Evolutionary conservation across 2,329 filamentous ascomycete species (phyloP).

Genomic region (Beauveria sp.): DNA sequence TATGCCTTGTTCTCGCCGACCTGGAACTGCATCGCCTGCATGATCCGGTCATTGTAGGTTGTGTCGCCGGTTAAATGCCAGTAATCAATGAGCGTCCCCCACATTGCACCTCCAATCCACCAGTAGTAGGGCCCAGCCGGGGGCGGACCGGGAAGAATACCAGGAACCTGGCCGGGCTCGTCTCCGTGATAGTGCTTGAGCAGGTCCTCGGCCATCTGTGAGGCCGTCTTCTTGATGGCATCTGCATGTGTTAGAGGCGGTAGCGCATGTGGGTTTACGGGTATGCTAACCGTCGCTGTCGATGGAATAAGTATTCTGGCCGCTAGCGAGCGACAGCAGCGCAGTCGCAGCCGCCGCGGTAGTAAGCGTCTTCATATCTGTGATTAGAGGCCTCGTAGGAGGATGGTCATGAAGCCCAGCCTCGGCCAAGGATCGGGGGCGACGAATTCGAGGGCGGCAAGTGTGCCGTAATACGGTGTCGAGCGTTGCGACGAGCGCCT

Average conservation of each 20-base stretch:
- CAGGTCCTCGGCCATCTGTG: conserved; percentile 35
- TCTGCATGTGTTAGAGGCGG: conserved; percentile 16
- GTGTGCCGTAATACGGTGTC: background rate
- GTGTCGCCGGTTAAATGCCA: conserved; percentile 54
- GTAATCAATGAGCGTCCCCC: conserved; percentile 56
- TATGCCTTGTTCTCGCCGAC: conserved; percentile 44
- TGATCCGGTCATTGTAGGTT: conserved; percentile 48
- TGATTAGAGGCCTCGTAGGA: background rate
- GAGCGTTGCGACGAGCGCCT: background rate
- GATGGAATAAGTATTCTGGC: conserved; percentile 1
- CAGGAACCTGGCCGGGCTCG: conserved; percentile 34
- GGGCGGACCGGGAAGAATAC: conserved; percentile 41
- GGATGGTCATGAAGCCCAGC: background rate
- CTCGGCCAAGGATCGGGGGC: background rate
- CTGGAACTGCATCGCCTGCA: conserved; percentile 44
- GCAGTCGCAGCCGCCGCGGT: conserved; percentile 14
- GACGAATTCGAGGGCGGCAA: background rate
- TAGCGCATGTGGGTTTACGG: background rate
- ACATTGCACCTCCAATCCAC: conserved; percentile 59
- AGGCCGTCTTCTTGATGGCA: conserved; percentile 31
- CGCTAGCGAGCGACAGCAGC: conserved; percentile 17
- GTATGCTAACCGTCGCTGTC: conserved; percentile 13
- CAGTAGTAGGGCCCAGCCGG: conserved; percentile 49
- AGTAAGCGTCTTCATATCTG: conserved; percentile 18
- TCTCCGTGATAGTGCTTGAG: conserved; percentile 40